These are phyloP conservation scores for Cyclostephanos tholiformis DNA, from an alignment of 108 stramenopile genomes.

Conservation along the genomic window DNA sequence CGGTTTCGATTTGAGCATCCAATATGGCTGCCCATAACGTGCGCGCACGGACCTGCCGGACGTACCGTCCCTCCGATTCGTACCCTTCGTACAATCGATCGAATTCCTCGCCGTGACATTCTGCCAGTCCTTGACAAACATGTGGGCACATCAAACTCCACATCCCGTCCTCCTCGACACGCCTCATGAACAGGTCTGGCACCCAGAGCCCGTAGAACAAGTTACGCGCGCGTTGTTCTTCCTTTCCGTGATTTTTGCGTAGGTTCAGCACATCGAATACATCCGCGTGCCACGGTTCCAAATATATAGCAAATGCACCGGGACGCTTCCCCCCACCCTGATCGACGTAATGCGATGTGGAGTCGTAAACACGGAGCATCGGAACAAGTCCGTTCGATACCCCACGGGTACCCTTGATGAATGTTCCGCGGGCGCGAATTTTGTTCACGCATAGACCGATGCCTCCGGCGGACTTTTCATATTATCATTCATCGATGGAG, in stretches of 20 bases:
- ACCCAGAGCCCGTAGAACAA: constrained; percentile 98
- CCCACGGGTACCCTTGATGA: constrained; percentile 94
- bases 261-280: constrained; percentile 93
- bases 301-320: constrained; percentile 95
- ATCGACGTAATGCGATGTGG: constrained; percentile 95
- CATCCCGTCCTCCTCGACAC: constrained; percentile 89
- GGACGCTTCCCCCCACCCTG: constrained; percentile 98
- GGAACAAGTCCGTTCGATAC: constrained; percentile 97
- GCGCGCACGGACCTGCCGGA: constrained; percentile 80
- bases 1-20: constrained; percentile 95
- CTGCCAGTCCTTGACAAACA: constrained; percentile 84
- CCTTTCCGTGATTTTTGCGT: constrained; percentile 97
- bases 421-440: constrained; percentile 91
- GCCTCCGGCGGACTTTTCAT: constrained; percentile 88
- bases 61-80: constrained; percentile 83
- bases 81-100: constrained; percentile 86
- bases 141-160: constrained; percentile 98
- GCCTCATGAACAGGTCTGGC: constrained; percentile 96
- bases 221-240: constrained; percentile 93
- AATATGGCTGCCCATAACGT: constrained; percentile 87
- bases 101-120: constrained; percentile 90
- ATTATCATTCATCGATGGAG: background rate
- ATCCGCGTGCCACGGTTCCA: constrained; percentile 98
- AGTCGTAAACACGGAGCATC: constrained; percentile 98
- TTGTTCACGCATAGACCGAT: constrained; percentile 95